Percentiles rank a stretch among this genome's conserved stretches.
These are phyloP conservation scores for Ceratocystis variospora DNA, from an alignment of 2,329 filamentous ascomycete species.

Conservation along the genomic window DNA sequence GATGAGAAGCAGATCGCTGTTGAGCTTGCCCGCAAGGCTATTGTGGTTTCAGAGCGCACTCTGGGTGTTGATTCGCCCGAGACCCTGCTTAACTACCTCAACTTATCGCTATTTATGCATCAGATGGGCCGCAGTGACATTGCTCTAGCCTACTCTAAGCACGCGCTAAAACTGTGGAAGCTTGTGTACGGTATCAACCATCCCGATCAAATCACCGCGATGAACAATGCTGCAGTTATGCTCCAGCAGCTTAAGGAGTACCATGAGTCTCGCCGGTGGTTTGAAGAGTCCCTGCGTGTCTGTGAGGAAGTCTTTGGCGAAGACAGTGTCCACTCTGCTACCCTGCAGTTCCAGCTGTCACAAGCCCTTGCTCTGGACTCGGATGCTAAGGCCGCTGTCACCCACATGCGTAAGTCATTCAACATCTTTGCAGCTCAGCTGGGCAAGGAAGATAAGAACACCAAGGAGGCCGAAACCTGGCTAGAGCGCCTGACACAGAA, in stretches of 20 bases:
- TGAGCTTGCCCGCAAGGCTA: slow-evolving; percentile 88
- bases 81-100: slow-evolving; percentile 89
- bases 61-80: slow-evolving; percentile 87
- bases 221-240: slow-evolving; percentile 99
- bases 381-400: slow-evolving; percentile 81
- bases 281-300: slow-evolving; percentile 78
- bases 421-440: slow-evolving; percentile 85
- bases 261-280: slow-evolving; percentile 90
- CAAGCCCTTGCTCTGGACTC: slow-evolving; percentile 92
- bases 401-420: slow-evolving; percentile 90
- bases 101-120: slow-evolving; percentile 87
- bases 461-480: slow-evolving; percentile 95
- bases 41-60: slow-evolving; percentile 89
- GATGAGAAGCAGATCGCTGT: slow-evolving; percentile 94
- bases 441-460: slow-evolving; percentile 86
- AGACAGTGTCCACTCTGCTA: slow-evolving; percentile 83
- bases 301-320: slow-evolving; percentile 84
- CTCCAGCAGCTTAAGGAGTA: slow-evolving; percentile 90
- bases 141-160: slow-evolving; percentile 78
- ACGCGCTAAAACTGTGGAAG: slow-evolving; percentile 92
- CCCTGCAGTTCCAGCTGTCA: slow-evolving; percentile 89
- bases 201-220: slow-evolving; percentile 93
- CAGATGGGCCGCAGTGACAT: slow-evolving; percentile 77
- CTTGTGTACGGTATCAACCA: slow-evolving; percentile 88
- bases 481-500: slow-evolving; percentile 92